Evolutionary conservation across 805 yeast genomes (phyloP), one percentile per base, ranked within the genome.

Genomic region (Candida namnaoensis): DNA sequence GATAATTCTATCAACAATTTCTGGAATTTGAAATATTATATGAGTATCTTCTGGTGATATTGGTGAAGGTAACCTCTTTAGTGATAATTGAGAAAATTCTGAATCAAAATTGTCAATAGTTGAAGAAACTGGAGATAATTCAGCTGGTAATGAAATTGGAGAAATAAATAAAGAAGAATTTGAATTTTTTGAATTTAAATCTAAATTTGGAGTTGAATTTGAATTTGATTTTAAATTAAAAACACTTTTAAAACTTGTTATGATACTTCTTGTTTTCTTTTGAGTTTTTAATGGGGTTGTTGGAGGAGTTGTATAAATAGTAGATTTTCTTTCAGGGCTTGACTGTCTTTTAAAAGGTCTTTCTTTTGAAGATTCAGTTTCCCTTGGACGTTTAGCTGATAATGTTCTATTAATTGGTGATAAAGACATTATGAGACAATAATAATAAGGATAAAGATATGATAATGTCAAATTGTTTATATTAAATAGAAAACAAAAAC

Each of bases 11-110:
- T 68, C 60, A 13, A 88, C 65, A 40, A 88, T 80, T 58, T 88
- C 96, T 0, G 96, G 95, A 32, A 82, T 78, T 39, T 69, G 66
- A 52, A 88, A 82, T 8, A 88, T 81, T 32, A 28, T 41, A 38
- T 56, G 58, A 3, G 28, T 26, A 26, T 10, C 10, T 26, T 26
- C 28, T 26, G 35, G 35, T 15, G 11, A 8, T 33, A 33, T 10
- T 15, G 8, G 14, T 33, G 19, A n/a, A 10, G 3, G 35, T n/a
- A 33, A 12, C 5, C n/a, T 33, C 23, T 13, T 33, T 33, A 7
- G 35, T 5, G n/a, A 34, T 14, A 34, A 10, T 34, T 10, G 25
- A 19, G 36, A 34, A 23, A 34, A 10, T 34, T 15, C 13, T n/a
- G 35, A 33, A 15, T 34, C 26, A 12, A 30, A 11, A 26, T 8